A percentile compares a stretch with the other conserved stretches of the same genome.
phyloP scores from a whole-genome alignment of 2,329 filamentous ascomycete genomes.

The Ceratocystis ficicola region DNA sequence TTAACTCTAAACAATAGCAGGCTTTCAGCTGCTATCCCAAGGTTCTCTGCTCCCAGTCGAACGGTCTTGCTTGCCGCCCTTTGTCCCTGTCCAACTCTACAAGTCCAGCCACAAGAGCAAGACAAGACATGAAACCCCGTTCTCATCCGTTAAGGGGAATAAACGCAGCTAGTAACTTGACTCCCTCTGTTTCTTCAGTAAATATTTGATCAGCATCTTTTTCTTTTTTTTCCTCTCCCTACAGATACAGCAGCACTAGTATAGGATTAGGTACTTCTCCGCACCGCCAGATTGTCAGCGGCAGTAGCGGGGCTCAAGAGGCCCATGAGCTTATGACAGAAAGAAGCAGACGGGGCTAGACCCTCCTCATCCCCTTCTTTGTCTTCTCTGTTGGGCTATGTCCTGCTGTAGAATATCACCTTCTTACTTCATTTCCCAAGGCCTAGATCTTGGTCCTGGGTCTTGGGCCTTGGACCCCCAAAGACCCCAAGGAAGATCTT shows the following conservation, averaged over 20 bases:
- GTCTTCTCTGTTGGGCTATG: not conserved
- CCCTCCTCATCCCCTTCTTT: not conserved
- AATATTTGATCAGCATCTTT: not conserved
- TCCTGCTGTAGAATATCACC: not conserved
- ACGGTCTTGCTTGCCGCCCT: not conserved
- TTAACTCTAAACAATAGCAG: not conserved
- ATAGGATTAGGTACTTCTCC: not conserved
- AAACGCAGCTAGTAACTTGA: too few species aligned
- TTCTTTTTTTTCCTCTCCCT: not conserved
- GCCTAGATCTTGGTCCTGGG: not conserved
- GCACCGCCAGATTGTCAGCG: not conserved
- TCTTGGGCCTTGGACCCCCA: not conserved
- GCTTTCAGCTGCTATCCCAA: not conserved
- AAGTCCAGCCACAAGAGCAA: not conserved
- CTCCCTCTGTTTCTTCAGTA: too few species aligned
- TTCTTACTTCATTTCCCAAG: not conserved
- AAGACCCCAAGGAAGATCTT: not conserved
- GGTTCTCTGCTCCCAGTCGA: not conserved
- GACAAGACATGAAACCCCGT: not conserved
- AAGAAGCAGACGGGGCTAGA: not conserved
- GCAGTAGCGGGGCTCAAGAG: not conserved
- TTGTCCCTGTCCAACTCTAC: not conserved
- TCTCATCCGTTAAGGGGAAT: too few species aligned
- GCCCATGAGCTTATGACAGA: not conserved
- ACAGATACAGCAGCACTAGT: too few species aligned